phyloP scores from a whole-genome alignment of 202 grass and related monocot genomes.

The Musa balbisiana region DNA sequence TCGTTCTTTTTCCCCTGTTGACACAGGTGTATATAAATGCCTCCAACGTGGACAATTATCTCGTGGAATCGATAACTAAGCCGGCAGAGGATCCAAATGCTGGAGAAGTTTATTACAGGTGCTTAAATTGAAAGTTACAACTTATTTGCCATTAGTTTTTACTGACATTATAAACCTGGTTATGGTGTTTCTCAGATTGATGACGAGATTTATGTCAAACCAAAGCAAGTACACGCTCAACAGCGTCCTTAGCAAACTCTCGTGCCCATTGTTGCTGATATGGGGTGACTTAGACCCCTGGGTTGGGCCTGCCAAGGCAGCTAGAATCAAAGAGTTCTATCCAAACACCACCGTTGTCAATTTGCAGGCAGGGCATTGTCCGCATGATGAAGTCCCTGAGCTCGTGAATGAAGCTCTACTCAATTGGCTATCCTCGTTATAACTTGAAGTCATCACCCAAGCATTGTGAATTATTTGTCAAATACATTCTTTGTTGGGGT shows the following conservation, averaged over 20 bases:
- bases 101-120: constrained; percentile 87
- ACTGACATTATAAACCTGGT: background rate
- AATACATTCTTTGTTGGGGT: background rate
- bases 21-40: constrained; percentile 71
- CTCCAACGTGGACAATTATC: constrained; percentile 75
- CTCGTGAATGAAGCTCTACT: constrained; percentile 65
- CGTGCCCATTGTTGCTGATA: constrained; percentile 76
- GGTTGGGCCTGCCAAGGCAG: constrained; percentile 71
- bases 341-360: constrained; percentile 53
- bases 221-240: constrained; percentile 89
- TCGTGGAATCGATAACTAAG: constrained; percentile 69
- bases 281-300: constrained; percentile 92
- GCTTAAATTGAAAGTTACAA: background rate
- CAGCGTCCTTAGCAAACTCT: constrained; percentile 51
- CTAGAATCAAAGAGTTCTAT: constrained; percentile 72
- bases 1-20: background rate
- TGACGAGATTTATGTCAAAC: constrained; percentile 83
- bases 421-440: constrained; percentile 47
- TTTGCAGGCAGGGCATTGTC: constrained; percentile 84
- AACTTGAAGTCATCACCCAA: constrained; percentile 38
- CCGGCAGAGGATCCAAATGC: constrained; percentile 77
- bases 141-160: too few species aligned
- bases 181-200: constrained; percentile 30
- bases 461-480: constrained; percentile 21
- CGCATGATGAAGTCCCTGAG: constrained; percentile 92